Conservation (phyloP, 352 stramenopile species). For the Halophytophthora batemanensis region DNA sequence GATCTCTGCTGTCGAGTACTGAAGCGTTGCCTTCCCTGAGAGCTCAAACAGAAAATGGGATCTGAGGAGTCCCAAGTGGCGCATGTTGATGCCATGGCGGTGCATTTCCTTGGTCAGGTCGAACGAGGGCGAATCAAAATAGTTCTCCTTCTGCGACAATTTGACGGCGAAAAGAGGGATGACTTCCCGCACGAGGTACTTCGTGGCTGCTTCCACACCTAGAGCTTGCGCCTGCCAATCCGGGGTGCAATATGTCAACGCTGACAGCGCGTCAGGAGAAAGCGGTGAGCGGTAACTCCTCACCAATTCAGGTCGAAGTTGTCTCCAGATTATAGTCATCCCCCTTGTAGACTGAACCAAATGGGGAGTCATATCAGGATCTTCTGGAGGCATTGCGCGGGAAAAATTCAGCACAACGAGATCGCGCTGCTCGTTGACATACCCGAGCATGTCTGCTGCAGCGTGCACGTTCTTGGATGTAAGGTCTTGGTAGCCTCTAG, state of each 20-base stretch:
- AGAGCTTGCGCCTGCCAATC: constrained; percentile 82
- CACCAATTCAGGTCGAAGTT: constrained; percentile 88
- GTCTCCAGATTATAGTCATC: constrained; percentile 91
- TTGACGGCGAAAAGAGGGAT: constrained; percentile 83
- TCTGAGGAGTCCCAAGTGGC: constrained; percentile 84
- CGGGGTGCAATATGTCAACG: constrained; percentile 80
- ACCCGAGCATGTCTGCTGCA: constrained; percentile 81
- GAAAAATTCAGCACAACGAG: constrained; percentile 85
- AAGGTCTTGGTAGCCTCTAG: constrained; percentile 87
- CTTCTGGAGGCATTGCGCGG: constrained; percentile 84
- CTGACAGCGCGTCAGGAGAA: constrained; percentile 81
- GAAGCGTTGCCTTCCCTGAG: constrained; percentile 67
- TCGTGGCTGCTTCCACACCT: constrained; percentile 68
- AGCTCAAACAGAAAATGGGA: constrained; percentile 76
- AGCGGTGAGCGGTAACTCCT: constrained; percentile 41
- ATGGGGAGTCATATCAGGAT: constrained; percentile 75
- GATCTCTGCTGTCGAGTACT: constrained; percentile 81
- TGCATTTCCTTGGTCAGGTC: constrained; percentile 83
- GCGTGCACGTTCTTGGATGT: constrained; percentile 76
- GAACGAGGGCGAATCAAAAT: constrained; percentile 50
- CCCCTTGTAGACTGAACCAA: constrained; percentile 71
- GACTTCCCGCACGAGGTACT: constrained; percentile 62
- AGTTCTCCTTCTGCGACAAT: constrained; percentile 54
- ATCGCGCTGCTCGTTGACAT: constrained; percentile 46
- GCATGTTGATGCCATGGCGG: constrained; percentile 86